Base-by-base conservation (phyloP, 805 yeast genomes). In the Saccharomycopsis oosterbeekiorum region DNA sequence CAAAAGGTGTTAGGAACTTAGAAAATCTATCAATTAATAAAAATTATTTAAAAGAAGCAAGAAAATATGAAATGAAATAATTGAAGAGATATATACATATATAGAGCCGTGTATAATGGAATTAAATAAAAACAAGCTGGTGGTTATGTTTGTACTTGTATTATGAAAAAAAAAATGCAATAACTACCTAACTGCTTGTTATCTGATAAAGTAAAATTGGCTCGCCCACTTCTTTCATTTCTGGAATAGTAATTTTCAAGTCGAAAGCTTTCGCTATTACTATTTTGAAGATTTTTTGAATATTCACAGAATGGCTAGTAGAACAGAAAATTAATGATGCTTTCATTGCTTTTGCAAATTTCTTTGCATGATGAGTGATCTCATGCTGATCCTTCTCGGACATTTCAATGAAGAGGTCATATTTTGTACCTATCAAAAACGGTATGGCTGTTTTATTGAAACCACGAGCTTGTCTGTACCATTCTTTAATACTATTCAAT, bases 391-490 rank as follows among this genome's bases (percentile, higher is more conserved):
- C 96, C 60, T 83, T 86, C 42, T 80, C 82, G 56, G 92, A 82
- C 71, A 89, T 74, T 65, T 88, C 91, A 36, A 89, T 84, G 71
- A 93, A 92, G 65, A 84, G 75, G 70, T 93, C 99, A 73, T 88
- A 93, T 70, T 93, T 93, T 0, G 99, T 93, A 2, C 99, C 99
- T 1, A 93, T 87, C 55, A 93, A 76, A 62, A 93, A 82, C 2
- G 97, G 97, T 56, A 93, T 87, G 9, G 97, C 97, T 0, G 92
- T 86, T 69, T 85, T 84, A 73, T 93, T 93, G 70, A 89, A 85
- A 0, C 96, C 96, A 58, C 96, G 77, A 0, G 96, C 93, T 69
- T 89, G 96, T 64, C 96, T 77, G 71, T 91, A 93, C 99, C 98
- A 93, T 68, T 91, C 97, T 70, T 89, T 89, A 59, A 93, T 80